A percentile compares a stretch with the other conserved stretches of the same genome.
These are phyloP conservation scores for Beauveria medogensis DNA, from an alignment of 2,329 filamentous ascomycete genomes.

Conservation along the genomic window DNA sequence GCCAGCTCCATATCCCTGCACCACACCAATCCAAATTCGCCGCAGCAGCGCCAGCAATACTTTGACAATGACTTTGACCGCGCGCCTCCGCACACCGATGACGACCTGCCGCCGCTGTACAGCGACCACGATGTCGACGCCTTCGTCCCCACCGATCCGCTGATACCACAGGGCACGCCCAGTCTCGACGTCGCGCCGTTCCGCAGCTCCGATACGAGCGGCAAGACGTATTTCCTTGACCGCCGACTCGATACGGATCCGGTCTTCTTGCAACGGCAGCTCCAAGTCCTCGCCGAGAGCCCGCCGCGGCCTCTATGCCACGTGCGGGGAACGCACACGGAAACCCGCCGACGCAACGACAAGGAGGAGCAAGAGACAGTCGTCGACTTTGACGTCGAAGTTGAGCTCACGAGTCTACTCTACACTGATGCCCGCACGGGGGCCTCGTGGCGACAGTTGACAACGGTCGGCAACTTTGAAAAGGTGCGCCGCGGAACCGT, in stretches of 20 bases:
- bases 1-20: constrained; percentile 21
- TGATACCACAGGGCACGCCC: constrained; percentile 15
- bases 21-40: constrained; percentile 9
- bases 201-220: constrained; percentile 24
- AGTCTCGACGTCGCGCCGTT: constrained; percentile 20
- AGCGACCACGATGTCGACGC: constrained; percentile 25
- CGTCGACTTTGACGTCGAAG: constrained; percentile 50
- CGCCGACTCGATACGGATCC: constrained; percentile 36
- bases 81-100: constrained; percentile 17
- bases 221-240: constrained; percentile 36
- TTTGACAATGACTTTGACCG: constrained; percentile 30
- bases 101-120: constrained; percentile 40
- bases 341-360: constrained; percentile 35
- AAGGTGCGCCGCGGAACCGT: constrained; percentile 58
- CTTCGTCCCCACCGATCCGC: constrained; percentile 17
- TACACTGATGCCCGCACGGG: constrained; percentile 35
- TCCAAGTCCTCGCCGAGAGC: constrained; percentile 33
- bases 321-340: constrained; percentile 44
- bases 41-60: constrained; percentile 21
- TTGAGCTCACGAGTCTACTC: constrained; percentile 53
- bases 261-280: constrained; percentile 34
- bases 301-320: constrained; percentile 47
- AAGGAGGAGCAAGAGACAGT: constrained; percentile 39
- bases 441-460: constrained; percentile 35
- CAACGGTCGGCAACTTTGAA: constrained; percentile 48